Evolutionary conservation across 108 stramenopile species (phyloP), one percentile per base, ranked within the genome.

Genomic region (Halocafeteria seosinensis): DNA sequence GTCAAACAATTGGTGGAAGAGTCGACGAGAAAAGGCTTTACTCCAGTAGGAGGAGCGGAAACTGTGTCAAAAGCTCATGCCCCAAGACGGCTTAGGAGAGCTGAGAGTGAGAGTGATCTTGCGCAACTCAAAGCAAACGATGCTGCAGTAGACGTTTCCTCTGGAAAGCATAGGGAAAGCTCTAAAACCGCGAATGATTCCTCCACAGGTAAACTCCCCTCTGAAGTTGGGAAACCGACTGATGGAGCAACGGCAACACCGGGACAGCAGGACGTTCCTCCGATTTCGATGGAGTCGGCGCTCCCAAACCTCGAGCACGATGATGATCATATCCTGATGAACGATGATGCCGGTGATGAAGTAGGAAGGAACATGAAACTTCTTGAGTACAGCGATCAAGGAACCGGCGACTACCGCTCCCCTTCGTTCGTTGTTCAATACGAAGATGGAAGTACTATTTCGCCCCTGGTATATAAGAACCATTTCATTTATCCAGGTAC

Each of bases 401-500:
- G 65, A 3, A 66, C 65, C 27, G 65, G 65, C 32, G 65, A 66
- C 55, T 66, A 55, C 28, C 65, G 65, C 21, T 13, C 53, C 4
- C 65, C 65, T 12, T 66, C 65, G 36, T 66, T 66, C n/a, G 2
- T 13, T 17, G 65, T 66, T 3, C 36, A 55, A 21, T 55, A 66
- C 55, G 24, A 21, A 24, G 55, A 66, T 36, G 65, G 65, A 6
- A 53, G 50, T 11, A 4, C 65, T 3, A 66, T 66, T 37, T 36
- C 34, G 24, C 65, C 65, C 4, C 5, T 66, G 11, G 5, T 13
- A 17, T 66, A 66, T 36, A 9, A 11, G 8, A 9, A 8, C 30
- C 53, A 55, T 31, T 31, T 5, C 30, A 11, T 55, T 11, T 11
- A 9, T 11, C 4, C 5, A 8, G 53, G 53, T 28, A 55, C 9